phyloP scores from a whole-genome alignment of 805 yeast genomes.

The Candida sakaeoensis region DNA sequence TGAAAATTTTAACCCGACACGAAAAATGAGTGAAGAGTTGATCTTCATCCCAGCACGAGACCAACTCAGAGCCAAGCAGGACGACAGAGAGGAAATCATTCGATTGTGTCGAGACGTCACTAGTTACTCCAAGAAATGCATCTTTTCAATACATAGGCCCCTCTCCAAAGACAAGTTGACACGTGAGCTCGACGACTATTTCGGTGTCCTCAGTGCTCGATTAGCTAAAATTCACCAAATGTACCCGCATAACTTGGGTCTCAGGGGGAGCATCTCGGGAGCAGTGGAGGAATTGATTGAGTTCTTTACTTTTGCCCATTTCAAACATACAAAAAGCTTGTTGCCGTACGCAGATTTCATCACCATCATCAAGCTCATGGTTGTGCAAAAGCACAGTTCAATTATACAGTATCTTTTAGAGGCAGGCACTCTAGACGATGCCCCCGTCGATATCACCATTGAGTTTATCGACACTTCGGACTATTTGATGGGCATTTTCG shows the following conservation, averaged over 20 bases:
- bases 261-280: slow-evolving; percentile 19
- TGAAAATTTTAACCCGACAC: neutral
- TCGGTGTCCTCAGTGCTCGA: slow-evolving; percentile 12
- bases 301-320: slow-evolving; percentile 22
- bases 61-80: slow-evolving; percentile 21
- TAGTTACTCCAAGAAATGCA: slow-evolving; percentile 34
- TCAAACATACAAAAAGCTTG: slow-evolving; percentile 11
- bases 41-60: slow-evolving; percentile 21
- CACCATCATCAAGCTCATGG: slow-evolving; percentile 2
- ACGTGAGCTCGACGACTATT: slow-evolving; percentile 13
- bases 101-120: slow-evolving; percentile 35
- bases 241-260: slow-evolving; percentile 12
- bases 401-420: slow-evolving; percentile 1
- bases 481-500: slow-evolving; percentile 38
- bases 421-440: no score
- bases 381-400: neutral
- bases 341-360: slow-evolving; percentile 14
- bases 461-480: slow-evolving; percentile 19
- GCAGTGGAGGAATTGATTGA: slow-evolving; percentile 26
- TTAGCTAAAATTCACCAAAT: slow-evolving; percentile 9
- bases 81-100: slow-evolving; percentile 31
- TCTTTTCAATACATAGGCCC: slow-evolving; percentile 21
- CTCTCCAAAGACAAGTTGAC: slow-evolving; percentile 4
- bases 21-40: slow-evolving; percentile 3
- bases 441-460: neutral